Evolutionary conservation across 805 yeast genomes (phyloP), one percentile per base, ranked within the genome.

Genomic region (Candida qinlingensis): DNA sequence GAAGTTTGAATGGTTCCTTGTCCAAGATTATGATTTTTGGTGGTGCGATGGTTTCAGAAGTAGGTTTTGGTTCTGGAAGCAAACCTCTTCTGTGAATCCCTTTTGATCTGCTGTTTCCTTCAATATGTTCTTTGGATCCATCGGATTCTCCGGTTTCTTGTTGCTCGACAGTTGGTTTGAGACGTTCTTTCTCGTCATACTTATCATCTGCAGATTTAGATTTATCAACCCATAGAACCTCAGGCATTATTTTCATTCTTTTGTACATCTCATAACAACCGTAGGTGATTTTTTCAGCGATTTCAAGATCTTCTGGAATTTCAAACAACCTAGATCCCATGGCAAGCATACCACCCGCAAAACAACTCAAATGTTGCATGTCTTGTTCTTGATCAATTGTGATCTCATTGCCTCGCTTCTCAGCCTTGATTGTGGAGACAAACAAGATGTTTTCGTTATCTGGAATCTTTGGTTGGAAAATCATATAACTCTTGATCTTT

Each of bases 281-380:
- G 40, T 69, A 60, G 0, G 82, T 70, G 8, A 80, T 49, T 37
- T 69, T 62, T 25, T 60, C 63, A 4, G 77, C 83, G n/a, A 67
- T 50, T 11, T 63, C 64, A 42, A 72, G 50, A 49, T 74, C 74
- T 4, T 61, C 54, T 6, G 70, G 66, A 9, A 67, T 54, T 36
- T 54, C 47, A 19, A 78, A 67, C 2, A 76, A 47, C 41, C 64
- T 71, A 6, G 77, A 66, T 2, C 77, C 79, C 28, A 79, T 56
- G 0, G 77, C 77, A 56, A 74, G 66, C 72, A 76, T 76, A 3
- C 82, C 79, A 12, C 82, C 83, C 4, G 77, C 64, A 48, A 74
- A 76, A 55, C 85, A 80, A 6, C 75, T 60, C 42, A 76, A 62
- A 51, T 76, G 80, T 30, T 73, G 65, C 69, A 73, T 70, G 49